These are phyloP conservation scores for Termitomyces sp. DNA, from an alignment of 768 basidiomycete genomes.

Conservation along the genomic window DNA sequence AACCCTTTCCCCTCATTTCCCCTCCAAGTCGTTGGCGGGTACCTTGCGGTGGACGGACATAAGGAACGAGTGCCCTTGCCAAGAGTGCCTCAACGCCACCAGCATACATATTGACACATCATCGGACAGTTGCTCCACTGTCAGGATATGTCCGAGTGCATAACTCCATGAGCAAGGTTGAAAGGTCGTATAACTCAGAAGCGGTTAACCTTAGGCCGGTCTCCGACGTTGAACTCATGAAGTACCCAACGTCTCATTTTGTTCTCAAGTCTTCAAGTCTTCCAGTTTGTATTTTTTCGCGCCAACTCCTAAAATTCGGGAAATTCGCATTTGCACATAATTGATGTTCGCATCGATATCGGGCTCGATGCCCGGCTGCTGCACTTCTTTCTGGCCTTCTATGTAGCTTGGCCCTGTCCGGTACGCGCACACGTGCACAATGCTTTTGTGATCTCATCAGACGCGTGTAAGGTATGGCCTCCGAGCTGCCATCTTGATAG, in stretches of 20 bases:
- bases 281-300: neutral
- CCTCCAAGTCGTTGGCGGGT: neutral
- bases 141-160: neutral
- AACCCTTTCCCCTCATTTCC: neutral
- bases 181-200: neutral
- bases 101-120: neutral
- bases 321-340: neutral
- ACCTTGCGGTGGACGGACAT: neutral
- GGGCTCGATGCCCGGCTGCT: neutral
- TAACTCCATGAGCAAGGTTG: neutral
- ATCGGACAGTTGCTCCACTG: neutral
- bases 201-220: neutral
- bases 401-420: neutral
- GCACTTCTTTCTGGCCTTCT: too few relatives aligned
- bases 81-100: neutral
- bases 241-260: neutral
- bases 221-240: neutral
- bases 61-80: neutral
- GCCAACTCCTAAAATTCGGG: too few relatives aligned
- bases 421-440: neutral
- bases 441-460: neutral
- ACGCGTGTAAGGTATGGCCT: neutral
- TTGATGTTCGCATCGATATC: neutral
- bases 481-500: too few relatives aligned
- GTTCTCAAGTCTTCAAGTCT: neutral